phyloP scores from a whole-genome alignment of 768 basidiomycete genomes.

The Pleurotus eryngii region DNA sequence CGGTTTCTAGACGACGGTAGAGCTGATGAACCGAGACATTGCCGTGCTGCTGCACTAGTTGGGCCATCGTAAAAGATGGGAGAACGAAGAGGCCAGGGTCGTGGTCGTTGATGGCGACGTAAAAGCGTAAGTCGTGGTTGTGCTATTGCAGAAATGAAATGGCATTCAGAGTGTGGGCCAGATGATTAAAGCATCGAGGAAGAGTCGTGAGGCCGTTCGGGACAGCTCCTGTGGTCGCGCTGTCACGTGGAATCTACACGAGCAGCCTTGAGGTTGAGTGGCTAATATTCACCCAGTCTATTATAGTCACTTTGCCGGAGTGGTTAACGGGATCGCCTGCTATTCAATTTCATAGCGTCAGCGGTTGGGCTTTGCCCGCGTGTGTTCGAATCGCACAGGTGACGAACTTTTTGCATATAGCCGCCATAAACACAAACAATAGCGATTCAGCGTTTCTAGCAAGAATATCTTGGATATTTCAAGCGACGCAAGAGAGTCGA shows the following conservation, averaged over 20 bases:
- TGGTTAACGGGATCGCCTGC: conserved; percentile 28
- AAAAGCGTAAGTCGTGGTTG: neutral
- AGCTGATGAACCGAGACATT: conserved; percentile 58
- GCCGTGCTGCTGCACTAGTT: conserved; percentile 27
- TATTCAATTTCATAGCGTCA: conserved; percentile 12
- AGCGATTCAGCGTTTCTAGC: no score
- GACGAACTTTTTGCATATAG: conserved; percentile 11
- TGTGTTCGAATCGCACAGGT: conserved; percentile 28
- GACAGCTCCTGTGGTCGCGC: neutral
- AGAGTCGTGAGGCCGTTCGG: neutral
- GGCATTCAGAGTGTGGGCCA: neutral
- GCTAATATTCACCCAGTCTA: neutral
- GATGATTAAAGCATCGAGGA: neutral
- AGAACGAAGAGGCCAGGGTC: neutral
- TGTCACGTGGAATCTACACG: neutral
- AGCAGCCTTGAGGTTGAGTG: neutral
- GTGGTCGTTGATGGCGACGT: neutral
- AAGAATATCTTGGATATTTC: no score
- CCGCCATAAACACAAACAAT: neutral
- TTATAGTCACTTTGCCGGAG: conserved; percentile 23
- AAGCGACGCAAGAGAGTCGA: no score
- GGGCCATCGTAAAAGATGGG: conserved; percentile 30
- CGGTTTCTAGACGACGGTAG: conserved; percentile 83
- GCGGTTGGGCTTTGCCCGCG: conserved; percentile 23
- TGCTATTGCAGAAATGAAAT: neutral